Conservation (phyloP, 139 green algal genomes). For the Mychonastes homosphaera region DNA sequence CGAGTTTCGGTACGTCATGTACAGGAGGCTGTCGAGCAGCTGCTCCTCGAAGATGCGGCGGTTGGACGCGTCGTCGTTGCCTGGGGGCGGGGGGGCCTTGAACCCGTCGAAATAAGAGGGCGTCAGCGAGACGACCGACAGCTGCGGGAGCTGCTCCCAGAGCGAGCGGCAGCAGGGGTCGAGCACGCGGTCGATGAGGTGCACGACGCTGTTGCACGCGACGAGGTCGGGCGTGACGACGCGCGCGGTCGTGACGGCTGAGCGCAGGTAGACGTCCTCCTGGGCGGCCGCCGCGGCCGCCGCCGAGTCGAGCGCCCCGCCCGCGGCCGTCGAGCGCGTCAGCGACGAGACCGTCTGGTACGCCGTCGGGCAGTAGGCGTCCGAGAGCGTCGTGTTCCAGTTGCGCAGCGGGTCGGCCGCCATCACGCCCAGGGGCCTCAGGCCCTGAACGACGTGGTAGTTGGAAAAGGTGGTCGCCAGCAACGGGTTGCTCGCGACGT, state of each 20-base stretch:
- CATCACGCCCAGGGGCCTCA: background rate
- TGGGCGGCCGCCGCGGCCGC: background rate
- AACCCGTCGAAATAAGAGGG: conserved; percentile 14
- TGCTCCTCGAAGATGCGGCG: conserved; percentile 18
- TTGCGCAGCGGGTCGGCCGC: background rate
- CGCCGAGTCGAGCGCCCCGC: background rate
- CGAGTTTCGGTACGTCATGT: background rate
- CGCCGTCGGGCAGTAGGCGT: conserved; percentile 5
- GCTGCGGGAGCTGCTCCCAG: conserved; percentile 11
- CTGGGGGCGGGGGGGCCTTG: background rate
- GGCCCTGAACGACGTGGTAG: conserved; percentile 16
- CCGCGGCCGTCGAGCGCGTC: background rate
- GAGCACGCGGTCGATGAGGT: conserved; percentile 11
- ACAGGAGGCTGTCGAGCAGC: conserved; percentile 14
- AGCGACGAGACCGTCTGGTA: conserved; percentile 6
- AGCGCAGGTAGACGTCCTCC: conserved; percentile 2
- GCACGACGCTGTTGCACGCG: conserved; percentile 18
- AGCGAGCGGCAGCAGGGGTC: conserved; percentile 16
- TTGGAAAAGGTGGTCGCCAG: background rate
- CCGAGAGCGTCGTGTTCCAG: conserved; percentile 5
- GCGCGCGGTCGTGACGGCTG: conserved; percentile 5
- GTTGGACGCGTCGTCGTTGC: conserved; percentile 7
- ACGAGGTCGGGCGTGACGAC: background rate
- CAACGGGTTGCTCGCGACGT: background rate
- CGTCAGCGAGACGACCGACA: conserved; percentile 12